Evolutionary conservation across 2,329 filamentous ascomycete species (phyloP), one percentile per base, ranked within the genome.

Genomic region (Catunica adiposa): DNA sequence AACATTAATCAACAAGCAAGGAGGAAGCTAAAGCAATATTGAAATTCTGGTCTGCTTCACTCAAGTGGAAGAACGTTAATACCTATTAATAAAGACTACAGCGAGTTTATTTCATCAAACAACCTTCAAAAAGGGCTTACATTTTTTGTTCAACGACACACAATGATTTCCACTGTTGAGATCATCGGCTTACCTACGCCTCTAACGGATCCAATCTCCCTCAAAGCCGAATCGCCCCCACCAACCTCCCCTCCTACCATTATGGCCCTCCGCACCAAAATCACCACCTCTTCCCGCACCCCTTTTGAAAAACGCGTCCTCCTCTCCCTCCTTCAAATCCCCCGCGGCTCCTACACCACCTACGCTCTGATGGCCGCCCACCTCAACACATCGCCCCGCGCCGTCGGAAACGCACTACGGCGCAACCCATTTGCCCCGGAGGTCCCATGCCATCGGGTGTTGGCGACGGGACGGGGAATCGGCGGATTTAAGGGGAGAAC

Each of bases 401-500:
- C 86, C 0, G 79, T 92, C 3, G 86, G 86, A 15, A 87, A 85
- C 58, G 86, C 86, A 1, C 72, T 94, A 64, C 77, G 84, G 17
- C 72, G 76, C 8, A 94, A 94, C 65, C 87, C 87, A 0, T 94
- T 90, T 63, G 87, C 88, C 14, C 87, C 88, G 0, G 75, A 79
- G 34, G 83, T 90, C 3, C 88, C 87, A 1, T 94, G 87, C 59
- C 87, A 94, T 67, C 77, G 88, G 8, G 83, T 90, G 22, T 77
- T 94, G 50, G 84, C 85, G 4, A 82, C 80, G 42, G 47, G 47
- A 34, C 29, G 54, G 38, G 31, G 37, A 6, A 67, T 88, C 22
- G 84, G 84, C 44, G 83, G 83, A 0, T 87, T 86, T 70, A 80
- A 82, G 66, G 83, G 83, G 2, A 73, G 73, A 55, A 73, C 76